Base-by-base conservation (phyloP, 768 basidiomycete genomes). In the Russula emetica region DNA sequence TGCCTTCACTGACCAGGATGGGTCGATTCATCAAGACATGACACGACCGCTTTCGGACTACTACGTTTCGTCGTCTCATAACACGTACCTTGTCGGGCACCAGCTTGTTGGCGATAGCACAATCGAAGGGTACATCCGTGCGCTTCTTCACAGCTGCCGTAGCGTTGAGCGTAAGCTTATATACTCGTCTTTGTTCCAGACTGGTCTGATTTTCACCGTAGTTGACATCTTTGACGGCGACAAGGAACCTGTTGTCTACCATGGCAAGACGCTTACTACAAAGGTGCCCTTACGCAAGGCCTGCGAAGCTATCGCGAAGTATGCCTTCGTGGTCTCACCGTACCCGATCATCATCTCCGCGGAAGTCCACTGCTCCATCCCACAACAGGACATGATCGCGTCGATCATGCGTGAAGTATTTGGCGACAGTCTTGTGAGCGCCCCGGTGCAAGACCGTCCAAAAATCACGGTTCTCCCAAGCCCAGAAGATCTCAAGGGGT, bases 161-260 rank as follows among this genome's bases (percentile, higher is more conserved):
- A 93, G 90, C 61, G 95, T 98, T 32, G 95, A 98, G 74, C 74
- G 95, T 94, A 69, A 67, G 89, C 81, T 3, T 56, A 14, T 40
- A 16, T 26, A 11, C 20, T 56, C 38, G 6, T 26, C 45, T 55
- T 34, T 51, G 38, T 51, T 49, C 49, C 6, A 34, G 28, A 30
- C 42, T 51, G 40, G 30, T n/a, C 22, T 53, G 9, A 51, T 52
- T 38, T 57, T 32, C 61, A 45, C 45, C 64, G 8, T 65, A 98
- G 94, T 98, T 70, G 96, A 98, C 69, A 85, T 95, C 49, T 97
- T 87, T 72, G 92, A 97, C 66, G 94, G 95, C 13, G 90, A 93
- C 36, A 74, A 69, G 3, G 93, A 89, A 66, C 96, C 96, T 0
- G 78, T 90, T 71, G 83, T 98, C 5, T 94, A 87, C 69, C 95